A percentile compares a stretch with the other conserved stretches of the same genome.
Conservation (phyloP, 2,329 filamentous ascomycete genomes). For the Calycina herbarum region DNA sequence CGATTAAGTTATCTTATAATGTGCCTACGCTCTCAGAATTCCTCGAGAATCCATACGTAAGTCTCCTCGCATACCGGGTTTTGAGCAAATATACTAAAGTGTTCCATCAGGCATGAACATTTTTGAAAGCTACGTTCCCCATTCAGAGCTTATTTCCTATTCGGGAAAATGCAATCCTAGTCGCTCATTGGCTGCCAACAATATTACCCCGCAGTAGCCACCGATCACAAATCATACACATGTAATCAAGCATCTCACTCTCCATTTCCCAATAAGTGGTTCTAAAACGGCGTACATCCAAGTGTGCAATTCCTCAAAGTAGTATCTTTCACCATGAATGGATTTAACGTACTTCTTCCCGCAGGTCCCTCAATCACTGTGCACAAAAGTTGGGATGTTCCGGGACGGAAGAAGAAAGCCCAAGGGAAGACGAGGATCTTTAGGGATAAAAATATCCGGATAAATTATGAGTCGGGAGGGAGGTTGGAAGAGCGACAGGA, state of each 20-base stretch:
- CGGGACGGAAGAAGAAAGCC: not conserved
- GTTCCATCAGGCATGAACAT: not conserved
- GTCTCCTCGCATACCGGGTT: not conserved
- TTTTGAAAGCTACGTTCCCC: not conserved
- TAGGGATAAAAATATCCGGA: not conserved
- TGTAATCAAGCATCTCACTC: not conserved
- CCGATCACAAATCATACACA: not conserved
- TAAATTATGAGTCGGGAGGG: not conserved
- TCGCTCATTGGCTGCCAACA: not conserved
- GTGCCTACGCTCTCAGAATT: not conserved
- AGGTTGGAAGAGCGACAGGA: not conserved
- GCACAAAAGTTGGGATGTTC: slow-evolving; percentile 11
- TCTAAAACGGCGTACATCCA: not conserved
- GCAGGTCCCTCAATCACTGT: slow-evolving; percentile 13
- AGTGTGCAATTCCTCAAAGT: not conserved
- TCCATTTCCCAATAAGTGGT: not conserved
- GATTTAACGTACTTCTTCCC: slow-evolving; percentile 13
- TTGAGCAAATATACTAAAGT: not conserved
- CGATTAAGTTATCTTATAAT: not conserved
- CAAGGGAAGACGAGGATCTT: not conserved
- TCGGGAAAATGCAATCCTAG: not conserved
- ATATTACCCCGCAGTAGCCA: not conserved
- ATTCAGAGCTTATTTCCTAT: slow-evolving; percentile 1
- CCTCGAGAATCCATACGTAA: not conserved
- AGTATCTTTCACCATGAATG: slow-evolving; percentile 7